Conservation (phyloP, 1,284 basidiomycete species). For the Boletus calvinii region DNA sequence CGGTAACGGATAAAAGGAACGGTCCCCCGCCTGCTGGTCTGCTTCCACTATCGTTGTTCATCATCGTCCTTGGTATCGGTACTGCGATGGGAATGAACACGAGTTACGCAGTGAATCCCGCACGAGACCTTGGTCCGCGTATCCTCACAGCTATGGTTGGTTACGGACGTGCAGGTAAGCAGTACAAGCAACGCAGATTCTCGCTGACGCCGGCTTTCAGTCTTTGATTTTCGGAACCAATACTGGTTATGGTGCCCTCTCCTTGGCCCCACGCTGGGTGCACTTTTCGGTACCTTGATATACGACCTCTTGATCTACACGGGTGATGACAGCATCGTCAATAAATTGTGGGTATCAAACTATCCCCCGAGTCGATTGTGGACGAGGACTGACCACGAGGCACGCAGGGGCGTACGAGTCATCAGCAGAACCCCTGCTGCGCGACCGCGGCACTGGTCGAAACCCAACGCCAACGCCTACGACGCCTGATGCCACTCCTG, state of each 20-base stretch:
- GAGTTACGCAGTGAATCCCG: constrained; percentile 56
- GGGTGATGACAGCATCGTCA: constrained; percentile 50
- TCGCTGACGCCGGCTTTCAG: constrained; percentile 19
- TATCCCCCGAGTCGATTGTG: background rate
- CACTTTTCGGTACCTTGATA: constrained; percentile 45
- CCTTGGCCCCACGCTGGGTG: constrained; percentile 54
- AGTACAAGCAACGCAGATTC: background rate
- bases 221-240: constrained; percentile 48
- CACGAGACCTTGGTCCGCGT: constrained; percentile 59
- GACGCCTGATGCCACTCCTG: background rate
- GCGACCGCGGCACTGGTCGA: background rate
- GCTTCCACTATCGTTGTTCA: constrained; percentile 51
- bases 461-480: background rate
- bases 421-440: background rate
- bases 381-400: background rate
- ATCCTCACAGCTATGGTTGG: constrained; percentile 55
- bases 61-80: constrained; percentile 53
- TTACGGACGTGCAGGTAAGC: constrained; percentile 46
- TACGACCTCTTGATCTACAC: constrained; percentile 53
- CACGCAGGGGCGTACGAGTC: background rate
- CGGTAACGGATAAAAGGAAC: constrained; percentile 46
- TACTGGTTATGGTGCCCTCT: constrained; percentile 77
- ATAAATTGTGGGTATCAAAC: constrained; percentile 39
- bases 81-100: constrained; percentile 56
- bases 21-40: constrained; percentile 47